These are phyloP conservation scores for Stemphylium beticola DNA, from an alignment of 2,329 filamentous ascomycete species.

Conservation along the genomic window DNA sequence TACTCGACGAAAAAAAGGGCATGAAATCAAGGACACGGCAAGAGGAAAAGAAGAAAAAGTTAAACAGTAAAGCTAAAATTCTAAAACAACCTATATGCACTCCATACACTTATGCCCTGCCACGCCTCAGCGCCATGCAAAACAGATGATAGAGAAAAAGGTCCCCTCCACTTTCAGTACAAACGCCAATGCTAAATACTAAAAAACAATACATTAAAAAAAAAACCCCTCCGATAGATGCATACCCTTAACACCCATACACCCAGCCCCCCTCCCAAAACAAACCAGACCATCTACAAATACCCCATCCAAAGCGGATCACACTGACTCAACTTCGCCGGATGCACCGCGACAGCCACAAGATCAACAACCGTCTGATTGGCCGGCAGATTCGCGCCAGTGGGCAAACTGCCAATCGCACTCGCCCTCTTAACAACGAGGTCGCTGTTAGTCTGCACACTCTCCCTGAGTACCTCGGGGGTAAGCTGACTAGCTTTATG, in stretches of 20 bases:
- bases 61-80: no score
- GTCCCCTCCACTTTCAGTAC: background rate
- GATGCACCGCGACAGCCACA: slow-evolving; percentile 91
- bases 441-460: slow-evolving; percentile 85
- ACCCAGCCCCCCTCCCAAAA: background rate
- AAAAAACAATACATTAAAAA: background rate
- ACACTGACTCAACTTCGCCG: slow-evolving; percentile 82
- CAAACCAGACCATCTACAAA: slow-evolving; percentile 61
- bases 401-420: slow-evolving; percentile 78
- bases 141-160: background rate
- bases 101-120: no score
- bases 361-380: slow-evolving; percentile 97
- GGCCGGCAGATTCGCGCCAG: slow-evolving; percentile 78
- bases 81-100: no score
- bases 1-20: no score
- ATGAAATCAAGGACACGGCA: no score
- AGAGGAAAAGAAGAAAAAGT: no score
- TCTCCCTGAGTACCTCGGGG: slow-evolving; percentile 75
- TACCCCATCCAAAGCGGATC: slow-evolving; percentile 99
- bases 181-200: background rate
- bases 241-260: background rate
- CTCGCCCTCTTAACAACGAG: slow-evolving; percentile 90
- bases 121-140: background rate
- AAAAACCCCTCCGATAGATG: background rate
- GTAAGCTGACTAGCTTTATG: slow-evolving; percentile 63